Conservation (phyloP, 208 protist genomes). For the Perkinsela sp. region DNA sequence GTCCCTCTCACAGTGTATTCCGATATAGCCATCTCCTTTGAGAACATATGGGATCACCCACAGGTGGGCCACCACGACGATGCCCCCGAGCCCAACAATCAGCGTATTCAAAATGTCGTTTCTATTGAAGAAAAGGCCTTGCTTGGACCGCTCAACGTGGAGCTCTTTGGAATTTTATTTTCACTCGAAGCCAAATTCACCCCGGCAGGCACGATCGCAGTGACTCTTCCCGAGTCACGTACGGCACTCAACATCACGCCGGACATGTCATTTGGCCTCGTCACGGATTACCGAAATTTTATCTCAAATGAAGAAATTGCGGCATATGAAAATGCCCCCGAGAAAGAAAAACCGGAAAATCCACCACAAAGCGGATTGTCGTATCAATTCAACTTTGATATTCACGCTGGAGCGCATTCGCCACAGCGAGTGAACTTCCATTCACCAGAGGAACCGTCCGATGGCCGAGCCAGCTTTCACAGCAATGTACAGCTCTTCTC, state of each 20-base stretch:
- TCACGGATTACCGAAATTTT: background rate
- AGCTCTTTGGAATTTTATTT: background rate
- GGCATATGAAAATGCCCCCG: background rate
- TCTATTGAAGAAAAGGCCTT: background rate
- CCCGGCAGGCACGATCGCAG: background rate
- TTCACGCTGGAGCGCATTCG: background rate
- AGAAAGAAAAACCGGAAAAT: background rate
- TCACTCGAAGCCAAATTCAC: background rate
- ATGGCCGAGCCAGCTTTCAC: background rate
- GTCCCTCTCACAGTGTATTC: background rate
- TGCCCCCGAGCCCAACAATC: too few species aligned
- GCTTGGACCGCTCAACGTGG: background rate
- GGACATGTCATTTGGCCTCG: background rate
- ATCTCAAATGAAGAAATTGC: background rate
- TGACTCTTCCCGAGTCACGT: background rate
- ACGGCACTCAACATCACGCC: background rate
- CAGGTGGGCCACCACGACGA: background rate
- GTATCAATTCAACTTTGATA: background rate
- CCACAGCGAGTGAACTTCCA: background rate
- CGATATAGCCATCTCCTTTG: background rate
- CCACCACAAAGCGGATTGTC: background rate
- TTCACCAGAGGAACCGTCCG: background rate
- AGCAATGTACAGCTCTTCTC: background rate
- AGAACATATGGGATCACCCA: background rate
- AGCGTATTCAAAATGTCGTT: background rate